Evolutionary conservation across 495 filamentous ascomycete species (phyloP).

Genomic region (Aspergillus hancockii): DNA sequence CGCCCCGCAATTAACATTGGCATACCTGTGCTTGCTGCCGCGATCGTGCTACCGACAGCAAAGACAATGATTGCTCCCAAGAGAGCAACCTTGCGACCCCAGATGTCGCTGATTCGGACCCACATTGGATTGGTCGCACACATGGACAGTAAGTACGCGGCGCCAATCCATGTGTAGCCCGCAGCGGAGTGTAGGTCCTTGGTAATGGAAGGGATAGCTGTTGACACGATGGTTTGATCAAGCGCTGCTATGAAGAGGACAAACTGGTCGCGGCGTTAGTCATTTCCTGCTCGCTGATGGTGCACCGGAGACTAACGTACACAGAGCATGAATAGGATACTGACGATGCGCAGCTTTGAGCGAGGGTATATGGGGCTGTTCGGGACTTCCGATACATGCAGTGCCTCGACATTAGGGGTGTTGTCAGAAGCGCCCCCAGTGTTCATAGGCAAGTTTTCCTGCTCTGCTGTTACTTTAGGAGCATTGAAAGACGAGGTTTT

Average conservation of each 20-base stretch:
- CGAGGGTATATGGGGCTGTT: no score
- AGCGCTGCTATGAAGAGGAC: constrained; percentile 52
- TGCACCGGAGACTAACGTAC: no score
- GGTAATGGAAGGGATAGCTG: constrained; percentile 51
- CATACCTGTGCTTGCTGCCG: constrained; percentile 59
- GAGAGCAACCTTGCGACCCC: constrained; percentile 72
- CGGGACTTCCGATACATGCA: no score
- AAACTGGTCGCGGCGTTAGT: no score
- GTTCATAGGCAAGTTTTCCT: no score
- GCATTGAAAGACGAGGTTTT: no score
- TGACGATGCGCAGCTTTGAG: no score
- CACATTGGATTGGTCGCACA: constrained; percentile 39
- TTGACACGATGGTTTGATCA: constrained; percentile 56
- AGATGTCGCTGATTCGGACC: constrained; percentile 74
- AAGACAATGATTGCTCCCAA: constrained; percentile 64
- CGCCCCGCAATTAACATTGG: constrained; percentile 67
- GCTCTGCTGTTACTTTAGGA: no score
- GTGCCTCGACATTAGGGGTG: no score
- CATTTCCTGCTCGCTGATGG: no score
- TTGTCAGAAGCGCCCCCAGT: no score
- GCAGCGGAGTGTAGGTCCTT: constrained; percentile 42
- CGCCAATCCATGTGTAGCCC: constrained; percentile 57
- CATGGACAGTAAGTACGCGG: constrained; percentile 41
- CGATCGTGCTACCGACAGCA: constrained; percentile 63
- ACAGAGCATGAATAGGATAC: no score